phyloP scores from a whole-genome alignment of 2,329 filamentous ascomycete species.

The Penicillium freii region DNA sequence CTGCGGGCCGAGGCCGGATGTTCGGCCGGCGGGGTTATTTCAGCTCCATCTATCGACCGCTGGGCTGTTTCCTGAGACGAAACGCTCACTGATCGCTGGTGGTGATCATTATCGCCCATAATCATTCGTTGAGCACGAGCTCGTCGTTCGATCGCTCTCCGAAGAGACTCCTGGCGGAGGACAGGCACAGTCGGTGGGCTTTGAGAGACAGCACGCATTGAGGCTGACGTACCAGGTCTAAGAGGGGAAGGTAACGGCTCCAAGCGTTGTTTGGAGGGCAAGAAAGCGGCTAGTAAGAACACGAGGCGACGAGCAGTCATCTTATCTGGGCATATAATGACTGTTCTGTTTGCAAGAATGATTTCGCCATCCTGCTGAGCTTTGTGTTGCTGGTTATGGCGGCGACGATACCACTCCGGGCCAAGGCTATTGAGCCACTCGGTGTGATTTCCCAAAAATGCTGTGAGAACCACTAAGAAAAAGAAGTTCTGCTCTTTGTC shows the following conservation, averaged over 20 bases:
- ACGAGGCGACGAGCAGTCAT: conserved; percentile 59
- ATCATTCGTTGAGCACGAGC: conserved; percentile 48
- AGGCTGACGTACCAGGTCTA: conserved; percentile 45
- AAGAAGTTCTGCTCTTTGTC: conserved; percentile 59
- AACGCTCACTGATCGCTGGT: conserved; percentile 44
- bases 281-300: conserved; percentile 58
- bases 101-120: conserved; percentile 33
- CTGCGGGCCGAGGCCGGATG: conserved; percentile 30
- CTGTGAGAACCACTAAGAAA: conserved; percentile 58
- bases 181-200: conserved; percentile 53
- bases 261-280: conserved; percentile 50
- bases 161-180: conserved; percentile 53
- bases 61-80: conserved; percentile 45
- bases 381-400: conserved; percentile 53
- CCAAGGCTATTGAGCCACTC: conserved; percentile 58
- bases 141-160: conserved; percentile 54
- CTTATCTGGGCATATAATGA: conserved; percentile 58
- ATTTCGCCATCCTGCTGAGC: conserved; percentile 48
- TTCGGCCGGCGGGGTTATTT: conserved; percentile 26
- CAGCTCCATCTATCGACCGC: conserved; percentile 34
- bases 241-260: conserved; percentile 40
- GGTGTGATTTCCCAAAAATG: conserved; percentile 59
- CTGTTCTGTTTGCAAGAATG: conserved; percentile 53
- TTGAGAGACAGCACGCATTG: conserved; percentile 51
- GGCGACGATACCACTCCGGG: conserved; percentile 54